These are phyloP conservation scores for Podaxis sp. DNA, from an alignment of 768 basidiomycete species.

Conservation along the genomic window DNA sequence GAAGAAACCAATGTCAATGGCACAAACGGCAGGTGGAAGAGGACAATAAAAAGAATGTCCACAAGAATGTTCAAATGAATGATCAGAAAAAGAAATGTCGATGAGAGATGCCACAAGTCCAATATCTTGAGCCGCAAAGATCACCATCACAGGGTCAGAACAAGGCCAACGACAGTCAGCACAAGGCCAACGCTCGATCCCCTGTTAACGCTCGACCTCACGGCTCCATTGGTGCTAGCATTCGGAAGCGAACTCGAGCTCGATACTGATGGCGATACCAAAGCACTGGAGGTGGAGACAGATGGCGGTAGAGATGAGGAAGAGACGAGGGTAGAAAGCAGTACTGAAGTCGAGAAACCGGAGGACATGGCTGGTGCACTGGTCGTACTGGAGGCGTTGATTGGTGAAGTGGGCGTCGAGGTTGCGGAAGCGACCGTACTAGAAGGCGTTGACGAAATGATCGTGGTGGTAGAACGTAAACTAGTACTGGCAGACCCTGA, in stretches of 20 bases:
- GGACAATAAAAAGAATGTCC: not conserved
- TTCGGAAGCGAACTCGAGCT: not conserved
- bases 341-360: not conserved
- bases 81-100: not conserved
- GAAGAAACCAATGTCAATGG: not conserved
- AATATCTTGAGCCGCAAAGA: not conserved
- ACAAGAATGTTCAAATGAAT: not conserved
- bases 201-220: not conserved
- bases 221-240: not conserved
- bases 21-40: not conserved
- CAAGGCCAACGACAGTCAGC: not conserved
- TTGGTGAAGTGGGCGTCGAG: conserved; percentile 14
- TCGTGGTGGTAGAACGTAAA: not conserved
- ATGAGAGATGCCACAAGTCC: not conserved
- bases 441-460: conserved; percentile 11
- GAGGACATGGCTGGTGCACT: conserved; percentile 8
- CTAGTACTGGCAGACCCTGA: conserved; percentile 20
- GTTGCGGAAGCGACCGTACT: not conserved
- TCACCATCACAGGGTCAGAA: conserved; percentile 8
- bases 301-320: not conserved
- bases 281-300: not conserved
- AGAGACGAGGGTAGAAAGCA: not conserved
- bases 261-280: not conserved
- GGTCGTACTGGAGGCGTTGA: not conserved
- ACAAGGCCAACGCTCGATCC: not conserved